phyloP scores from a whole-genome alignment of 371 early-diverging fungal species.

The Lichtheimia ramosa region DNA sequence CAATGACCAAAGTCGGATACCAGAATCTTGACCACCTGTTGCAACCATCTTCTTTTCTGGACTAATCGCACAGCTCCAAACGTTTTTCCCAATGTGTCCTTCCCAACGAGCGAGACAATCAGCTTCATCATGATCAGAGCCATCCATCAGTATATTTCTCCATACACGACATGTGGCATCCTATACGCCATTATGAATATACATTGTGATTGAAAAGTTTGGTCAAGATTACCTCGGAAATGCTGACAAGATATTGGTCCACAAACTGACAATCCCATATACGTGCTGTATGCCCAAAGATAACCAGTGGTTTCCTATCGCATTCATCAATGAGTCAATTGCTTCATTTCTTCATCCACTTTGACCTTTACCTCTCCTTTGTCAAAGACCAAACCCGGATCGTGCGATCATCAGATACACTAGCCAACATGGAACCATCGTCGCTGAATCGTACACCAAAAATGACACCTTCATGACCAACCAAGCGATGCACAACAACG shows the following conservation, averaged over 20 bases:
- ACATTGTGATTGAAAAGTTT: not conserved
- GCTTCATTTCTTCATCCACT: not conserved
- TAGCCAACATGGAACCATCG: constrained; percentile 59
- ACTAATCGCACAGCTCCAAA: constrained; percentile 77
- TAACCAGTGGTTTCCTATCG: constrained; percentile 40
- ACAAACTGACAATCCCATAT: constrained; percentile 81
- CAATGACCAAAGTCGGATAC: constrained; percentile 74
- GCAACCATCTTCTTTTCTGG: constrained; percentile 56
- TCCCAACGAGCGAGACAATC: constrained; percentile 74
- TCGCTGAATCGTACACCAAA: constrained; percentile 76
- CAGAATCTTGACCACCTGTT: constrained; percentile 82
- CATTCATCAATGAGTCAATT: not conserved
- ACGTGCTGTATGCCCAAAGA: constrained; percentile 83
- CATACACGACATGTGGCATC: constrained; percentile 85
- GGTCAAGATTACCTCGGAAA: constrained; percentile 48
- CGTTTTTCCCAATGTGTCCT: constrained; percentile 80
- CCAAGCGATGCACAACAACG: constrained; percentile 44
- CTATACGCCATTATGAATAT: constrained; percentile 19
- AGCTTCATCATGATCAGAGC: constrained; percentile 16
- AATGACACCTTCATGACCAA: constrained; percentile 81
- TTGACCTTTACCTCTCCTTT: constrained; percentile 7
- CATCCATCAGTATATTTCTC: constrained; percentile 48
- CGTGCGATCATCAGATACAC: constrained; percentile 87
- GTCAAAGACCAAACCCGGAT: constrained; percentile 74
- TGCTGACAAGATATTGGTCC: constrained; percentile 60